Evolutionary conservation across 257 asterid genomes (phyloP).

Genomic region (Datura wrightii): DNA sequence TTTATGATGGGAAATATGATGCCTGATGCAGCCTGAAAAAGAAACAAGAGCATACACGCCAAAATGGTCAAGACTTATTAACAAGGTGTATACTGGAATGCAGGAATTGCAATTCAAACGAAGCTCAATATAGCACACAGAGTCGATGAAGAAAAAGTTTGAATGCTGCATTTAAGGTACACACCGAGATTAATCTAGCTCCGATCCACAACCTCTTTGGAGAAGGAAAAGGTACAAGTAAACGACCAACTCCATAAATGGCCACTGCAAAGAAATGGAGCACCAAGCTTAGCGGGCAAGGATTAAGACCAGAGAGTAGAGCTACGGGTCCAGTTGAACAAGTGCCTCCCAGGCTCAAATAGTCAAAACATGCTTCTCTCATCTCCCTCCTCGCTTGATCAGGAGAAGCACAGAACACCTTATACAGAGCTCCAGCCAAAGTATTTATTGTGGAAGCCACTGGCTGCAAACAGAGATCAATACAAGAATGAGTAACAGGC

Average conservation of each 20-base stretch:
- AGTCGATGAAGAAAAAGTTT: background rate
- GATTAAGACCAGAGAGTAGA: conserved; percentile 56
- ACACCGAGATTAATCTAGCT: conserved; percentile 50
- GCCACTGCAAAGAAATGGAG: conserved; percentile 60
- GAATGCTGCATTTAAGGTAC: conserved; percentile 19
- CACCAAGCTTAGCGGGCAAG: conserved; percentile 53
- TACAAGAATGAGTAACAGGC: background rate
- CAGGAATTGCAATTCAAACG: background rate
- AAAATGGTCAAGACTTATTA: background rate
- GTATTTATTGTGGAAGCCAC: conserved; percentile 64
- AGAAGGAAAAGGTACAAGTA: conserved; percentile 59
- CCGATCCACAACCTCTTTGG: conserved; percentile 55
- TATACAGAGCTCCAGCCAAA: conserved; percentile 57
- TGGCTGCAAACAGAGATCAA: conserved; percentile 47
- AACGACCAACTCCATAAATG: conserved; percentile 55
- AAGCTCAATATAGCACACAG: background rate
- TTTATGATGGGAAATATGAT: conserved; percentile 54
- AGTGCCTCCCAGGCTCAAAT: conserved; percentile 60
- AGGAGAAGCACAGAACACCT: conserved; percentile 59
- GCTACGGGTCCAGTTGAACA: conserved; percentile 60
- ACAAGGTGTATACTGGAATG: background rate
- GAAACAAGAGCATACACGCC: background rate
- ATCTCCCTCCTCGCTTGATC: conserved; percentile 63
- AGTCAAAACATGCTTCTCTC: conserved; percentile 62
- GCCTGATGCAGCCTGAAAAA: conserved; percentile 48